Evolutionary conservation across 2,329 filamentous ascomycete species (phyloP), one percentile per base, ranked within the genome.

Genomic region (Rhinocladiella mackenziei): DNA sequence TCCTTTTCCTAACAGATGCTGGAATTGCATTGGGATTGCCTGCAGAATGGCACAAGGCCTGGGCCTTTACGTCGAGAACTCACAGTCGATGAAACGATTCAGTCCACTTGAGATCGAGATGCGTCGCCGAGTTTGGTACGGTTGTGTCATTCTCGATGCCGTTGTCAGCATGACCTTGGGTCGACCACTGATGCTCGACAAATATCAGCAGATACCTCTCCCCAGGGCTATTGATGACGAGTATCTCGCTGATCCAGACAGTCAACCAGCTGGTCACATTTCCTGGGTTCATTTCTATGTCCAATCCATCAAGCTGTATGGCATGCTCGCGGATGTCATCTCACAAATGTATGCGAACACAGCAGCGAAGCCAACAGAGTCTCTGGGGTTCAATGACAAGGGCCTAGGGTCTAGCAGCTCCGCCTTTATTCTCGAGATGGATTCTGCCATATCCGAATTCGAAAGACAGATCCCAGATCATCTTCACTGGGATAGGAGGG

Each of bases 171-270:
- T 43, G 39, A 43, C 39, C 8, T 31, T 43, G 8, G 39, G 39
- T n/a, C 17, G 39, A 20, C 39, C 39, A 3, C 30, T 43, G 17
- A 43, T 43, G 29, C 30, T 43, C 2, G 7, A 23, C 15, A 28
- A 14, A 5, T 35, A 17, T 23, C 11, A 11, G 10, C 8, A 13
- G 5, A 5, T 43, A 3, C 39, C 39, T n/a, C 30, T 36, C 2
- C 62, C 62, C 4, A 41, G 41, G 1, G 54, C 53, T 3, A 48
- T 65, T 3, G 62, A 64, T n/a, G 63, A 65, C 36, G 60, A 65
- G 23, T 61, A 57, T 15, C 57, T 62, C n/a, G 14, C 9, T 3
- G 11, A 18, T 10, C 18, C 29, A 18, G 22, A n/a, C n/a, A n/a
- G n/a, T n/a, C 29, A 43, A 13, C 38, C 38, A 5, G 2, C 30